Evolutionary conservation across 768 basidiomycete genomes (phyloP).

Genomic region (Glaciozyma antarctica): DNA sequence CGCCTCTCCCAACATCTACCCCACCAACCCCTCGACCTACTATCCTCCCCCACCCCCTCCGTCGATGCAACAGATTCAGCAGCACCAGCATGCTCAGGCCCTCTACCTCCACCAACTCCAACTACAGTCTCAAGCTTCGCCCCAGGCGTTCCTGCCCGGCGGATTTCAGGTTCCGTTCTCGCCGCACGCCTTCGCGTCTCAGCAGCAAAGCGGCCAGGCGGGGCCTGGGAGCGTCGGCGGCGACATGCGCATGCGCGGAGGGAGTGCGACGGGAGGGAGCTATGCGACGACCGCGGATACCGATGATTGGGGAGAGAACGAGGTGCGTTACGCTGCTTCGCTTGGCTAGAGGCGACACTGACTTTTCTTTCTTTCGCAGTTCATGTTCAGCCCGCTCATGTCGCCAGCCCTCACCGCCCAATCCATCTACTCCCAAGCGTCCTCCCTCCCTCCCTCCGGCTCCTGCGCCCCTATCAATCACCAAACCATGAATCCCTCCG

Average conservation of each 20-base stretch:
- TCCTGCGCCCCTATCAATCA: background rate
- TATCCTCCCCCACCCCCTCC: background rate
- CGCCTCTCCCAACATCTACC: background rate
- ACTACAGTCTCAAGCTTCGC: background rate
- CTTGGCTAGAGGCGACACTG: background rate
- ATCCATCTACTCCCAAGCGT: slow-evolving; percentile 31
- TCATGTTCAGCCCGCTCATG: slow-evolving; percentile 40
- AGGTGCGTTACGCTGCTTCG: slow-evolving; percentile 1
- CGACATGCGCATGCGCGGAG: background rate
- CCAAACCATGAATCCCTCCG: slow-evolving; percentile 12
- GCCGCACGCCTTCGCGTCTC: background rate
- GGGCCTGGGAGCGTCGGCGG: background rate
- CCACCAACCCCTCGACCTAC: background rate
- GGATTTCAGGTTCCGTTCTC: background rate
- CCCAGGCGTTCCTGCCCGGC: background rate
- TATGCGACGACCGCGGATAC: slow-evolving; percentile 11
- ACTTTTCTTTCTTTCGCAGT: slow-evolving; percentile 22
- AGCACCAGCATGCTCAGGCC: background rate
- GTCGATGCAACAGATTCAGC: slow-evolving; percentile 1
- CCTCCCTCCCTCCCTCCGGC: slow-evolving; percentile 26
- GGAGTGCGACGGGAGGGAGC: background rate
- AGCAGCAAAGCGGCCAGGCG: background rate
- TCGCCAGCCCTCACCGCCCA: slow-evolving; percentile 41
- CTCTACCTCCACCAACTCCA: background rate
- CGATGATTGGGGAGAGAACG: slow-evolving; percentile 24